A percentile compares a stretch with the other conserved stretches of the same genome.
These are phyloP conservation scores for Cornus suecica DNA, from an alignment of 148 eudicot species.

Conservation along the genomic window DNA sequence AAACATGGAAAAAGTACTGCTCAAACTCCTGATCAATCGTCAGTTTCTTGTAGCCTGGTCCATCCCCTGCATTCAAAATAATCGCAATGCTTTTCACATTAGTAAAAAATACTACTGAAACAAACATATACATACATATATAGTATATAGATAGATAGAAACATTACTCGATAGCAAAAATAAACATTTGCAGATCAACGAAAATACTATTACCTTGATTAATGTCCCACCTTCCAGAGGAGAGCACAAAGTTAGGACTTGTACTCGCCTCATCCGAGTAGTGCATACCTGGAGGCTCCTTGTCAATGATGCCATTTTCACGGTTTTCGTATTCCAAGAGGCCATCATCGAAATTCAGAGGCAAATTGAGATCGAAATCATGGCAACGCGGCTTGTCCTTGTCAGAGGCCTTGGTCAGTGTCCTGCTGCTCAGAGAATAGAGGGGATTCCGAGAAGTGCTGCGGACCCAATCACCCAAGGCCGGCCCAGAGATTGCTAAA, in stretches of 20 bases:
- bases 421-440: constrained; percentile 30
- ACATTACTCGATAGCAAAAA: no score
- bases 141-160: neutral
- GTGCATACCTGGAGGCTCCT: constrained; percentile 18
- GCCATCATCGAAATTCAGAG: constrained; percentile 20
- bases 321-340: constrained; percentile 13
- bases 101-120: neutral
- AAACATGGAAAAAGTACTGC: constrained; percentile 43
- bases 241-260: constrained; percentile 24
- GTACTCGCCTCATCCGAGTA: constrained; percentile 16
- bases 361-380: constrained; percentile 9
- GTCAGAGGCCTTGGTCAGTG: constrained; percentile 12
- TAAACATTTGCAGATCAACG: neutral
- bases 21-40: constrained; percentile 52
- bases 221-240: constrained; percentile 42
- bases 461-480: constrained; percentile 18
- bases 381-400: neutral
- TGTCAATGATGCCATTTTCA: constrained; percentile 12
- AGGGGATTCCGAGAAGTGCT: constrained; percentile 12
- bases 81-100: neutral
- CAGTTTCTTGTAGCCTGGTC: constrained; percentile 18
- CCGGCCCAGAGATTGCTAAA: no score
- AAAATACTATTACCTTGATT: constrained; percentile 26
- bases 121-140: neutral
- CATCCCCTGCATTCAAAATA: constrained; percentile 29